These are phyloP conservation scores for Calvatia gigantea DNA, from an alignment of 768 basidiomycete genomes.

Conservation along the genomic window DNA sequence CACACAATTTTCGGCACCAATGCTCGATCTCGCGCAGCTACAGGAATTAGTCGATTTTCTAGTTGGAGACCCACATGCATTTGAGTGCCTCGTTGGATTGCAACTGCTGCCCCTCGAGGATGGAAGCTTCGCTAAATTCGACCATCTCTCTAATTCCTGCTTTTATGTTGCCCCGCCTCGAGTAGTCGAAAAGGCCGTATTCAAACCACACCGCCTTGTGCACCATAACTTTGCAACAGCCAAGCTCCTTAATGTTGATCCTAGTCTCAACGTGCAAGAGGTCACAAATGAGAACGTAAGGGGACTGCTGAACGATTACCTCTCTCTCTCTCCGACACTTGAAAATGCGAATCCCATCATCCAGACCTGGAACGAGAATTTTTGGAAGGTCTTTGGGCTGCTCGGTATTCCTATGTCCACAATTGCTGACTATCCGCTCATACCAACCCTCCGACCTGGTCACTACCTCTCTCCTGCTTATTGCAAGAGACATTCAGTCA, in stretches of 20 bases:
- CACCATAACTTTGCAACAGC: neutral
- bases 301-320: neutral
- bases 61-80: conserved; percentile 9
- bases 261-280: neutral
- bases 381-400: conserved; percentile 26
- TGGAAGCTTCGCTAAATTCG: conserved; percentile 25
- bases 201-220: conserved; percentile 16
- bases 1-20: conserved; percentile 14
- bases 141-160: conserved; percentile 14
- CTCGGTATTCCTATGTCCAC: conserved; percentile 14
- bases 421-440: conserved; percentile 28
- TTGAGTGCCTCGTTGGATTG: conserved; percentile 25
- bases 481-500: conserved; percentile 22
- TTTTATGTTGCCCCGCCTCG: conserved; percentile 26
- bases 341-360: neutral
- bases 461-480: conserved; percentile 29
- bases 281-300: neutral
- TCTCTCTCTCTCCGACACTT: neutral
- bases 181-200: conserved; percentile 16
- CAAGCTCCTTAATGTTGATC: neutral
- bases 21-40: conserved; percentile 21
- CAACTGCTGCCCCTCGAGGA: conserved; percentile 34
- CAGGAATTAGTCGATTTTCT: conserved; percentile 27
- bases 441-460: conserved; percentile 24
- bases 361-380: conserved; percentile 25